These are phyloP conservation scores for Cubamyces sp. DNA, from an alignment of 768 basidiomycete genomes.

Conservation along the genomic window DNA sequence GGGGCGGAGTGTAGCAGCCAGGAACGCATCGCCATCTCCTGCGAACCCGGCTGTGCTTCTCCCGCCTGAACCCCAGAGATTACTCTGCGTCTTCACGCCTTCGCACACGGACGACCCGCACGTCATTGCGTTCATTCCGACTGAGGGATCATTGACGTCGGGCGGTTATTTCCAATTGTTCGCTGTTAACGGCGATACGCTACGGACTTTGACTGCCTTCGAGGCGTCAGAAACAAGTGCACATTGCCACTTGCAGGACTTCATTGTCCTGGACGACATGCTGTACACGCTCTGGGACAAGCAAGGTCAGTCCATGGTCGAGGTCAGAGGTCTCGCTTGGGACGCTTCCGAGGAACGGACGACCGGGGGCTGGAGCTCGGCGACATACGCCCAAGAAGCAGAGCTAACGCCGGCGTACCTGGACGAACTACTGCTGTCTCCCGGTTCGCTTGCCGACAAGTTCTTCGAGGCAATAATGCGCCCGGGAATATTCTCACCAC, in stretches of 20 bases:
- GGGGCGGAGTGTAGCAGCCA: slow-evolving; percentile 38
- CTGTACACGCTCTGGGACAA: slow-evolving; percentile 81
- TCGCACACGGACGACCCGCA: slow-evolving; percentile 51
- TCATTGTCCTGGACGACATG: slow-evolving; percentile 52
- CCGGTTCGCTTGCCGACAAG: slow-evolving; percentile 74
- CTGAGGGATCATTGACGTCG: slow-evolving; percentile 60
- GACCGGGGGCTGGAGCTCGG: slow-evolving; percentile 55
- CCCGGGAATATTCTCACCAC: slow-evolving; percentile 84
- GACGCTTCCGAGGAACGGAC: slow-evolving; percentile 14
- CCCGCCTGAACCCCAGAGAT: slow-evolving; percentile 60
- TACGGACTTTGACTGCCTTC: slow-evolving; percentile 60
- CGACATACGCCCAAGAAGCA: slow-evolving; percentile 67
- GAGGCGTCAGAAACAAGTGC: slow-evolving; percentile 63
- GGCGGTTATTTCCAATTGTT: slow-evolving; percentile 84
- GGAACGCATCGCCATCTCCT: slow-evolving; percentile 36
- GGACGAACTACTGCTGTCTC: slow-evolving; percentile 76
- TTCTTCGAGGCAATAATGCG: slow-evolving; percentile 84
- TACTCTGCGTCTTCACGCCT: slow-evolving; percentile 66
- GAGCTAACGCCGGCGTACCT: slow-evolving; percentile 86
- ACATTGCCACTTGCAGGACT: slow-evolving; percentile 79
- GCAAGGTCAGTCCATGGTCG: slow-evolving; percentile 71
- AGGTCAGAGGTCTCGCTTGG: slow-evolving; percentile 40
- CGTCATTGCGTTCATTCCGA: slow-evolving; percentile 74
- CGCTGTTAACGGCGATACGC: slow-evolving; percentile 56
- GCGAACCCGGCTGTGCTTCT: slow-evolving; percentile 52